Base-by-base conservation (phyloP, 805 yeast genomes). In the Tetrapisispora fleetii region DNA sequence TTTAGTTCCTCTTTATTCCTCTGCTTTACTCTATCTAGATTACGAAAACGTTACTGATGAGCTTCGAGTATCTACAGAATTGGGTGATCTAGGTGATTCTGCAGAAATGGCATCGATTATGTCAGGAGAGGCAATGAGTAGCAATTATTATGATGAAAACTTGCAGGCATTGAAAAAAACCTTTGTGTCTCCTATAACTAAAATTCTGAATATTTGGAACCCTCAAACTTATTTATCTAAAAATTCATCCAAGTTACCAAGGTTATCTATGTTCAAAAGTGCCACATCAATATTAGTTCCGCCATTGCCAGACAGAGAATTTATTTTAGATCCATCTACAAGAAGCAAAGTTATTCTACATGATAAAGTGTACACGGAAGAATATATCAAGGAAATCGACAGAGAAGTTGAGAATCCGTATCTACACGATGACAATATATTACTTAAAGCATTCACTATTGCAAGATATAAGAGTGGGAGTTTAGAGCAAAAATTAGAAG, bases 1-100 rank as follows among this genome's bases (percentile, higher is more conserved):
- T 2, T 82, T 85, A 35, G 95, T 85, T 0, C 93, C 95, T 0
- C 69, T 85, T 47, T 72, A 90, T 49, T 83, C 93, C 0, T 75
- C 88, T 0, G 81, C 88, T 0, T 60, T 85, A 46, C 65, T 85
- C 24, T 85, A 76, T 59, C 54, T 85, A 28, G 91, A 85, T 60
- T 83, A 81, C 67, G 76, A 76, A 52, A 85, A 78, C 2, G 52
- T 65, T 3, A 43, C 63, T 16, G 39, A 46, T 28, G 54, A 58
- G 30, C 56, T 52, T 62, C 67, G 43, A 64, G 69, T 49, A 49
- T 59, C 41, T 60, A 37, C 46, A 11, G 43, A 37, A 13, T 37
- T 37, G 17, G 32, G 21, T 19, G 37, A 24, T 7, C 17, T 43
- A 4, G 43, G 37, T 32, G 48, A 46, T 19, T 14, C 39, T 22